Evolutionary conservation across 768 basidiomycete genomes (phyloP).

Genomic region (Suillus brevipes): DNA sequence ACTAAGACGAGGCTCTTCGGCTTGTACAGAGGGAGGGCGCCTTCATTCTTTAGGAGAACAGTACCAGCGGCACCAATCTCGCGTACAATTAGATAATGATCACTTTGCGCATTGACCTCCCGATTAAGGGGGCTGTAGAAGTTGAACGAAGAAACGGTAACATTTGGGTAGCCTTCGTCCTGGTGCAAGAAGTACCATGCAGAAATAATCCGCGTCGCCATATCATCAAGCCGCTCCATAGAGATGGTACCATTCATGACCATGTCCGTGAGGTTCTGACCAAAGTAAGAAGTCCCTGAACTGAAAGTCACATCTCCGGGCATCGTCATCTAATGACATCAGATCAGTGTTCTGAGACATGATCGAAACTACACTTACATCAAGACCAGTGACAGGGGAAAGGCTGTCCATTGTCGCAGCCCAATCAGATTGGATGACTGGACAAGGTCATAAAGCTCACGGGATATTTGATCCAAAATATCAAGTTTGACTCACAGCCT

Average conservation of each 20-base stretch:
- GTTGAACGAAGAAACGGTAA: conserved; percentile 30
- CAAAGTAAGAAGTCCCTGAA: conserved; percentile 53
- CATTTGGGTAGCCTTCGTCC: conserved; percentile 29
- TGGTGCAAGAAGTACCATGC: conserved; percentile 50
- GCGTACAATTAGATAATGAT: conserved; percentile 51
- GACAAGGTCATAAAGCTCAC: not conserved
- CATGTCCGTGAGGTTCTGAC: conserved; percentile 54
- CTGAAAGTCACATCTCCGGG: conserved; percentile 55
- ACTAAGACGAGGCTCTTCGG: conserved; percentile 60
- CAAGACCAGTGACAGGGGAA: conserved; percentile 60
- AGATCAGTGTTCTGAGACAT: not conserved
- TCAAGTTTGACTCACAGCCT: conserved; percentile 43
- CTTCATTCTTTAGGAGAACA: conserved; percentile 68
- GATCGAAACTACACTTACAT: conserved; percentile 40
- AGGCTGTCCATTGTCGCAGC: conserved; percentile 49
- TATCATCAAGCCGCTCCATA: conserved; percentile 60
- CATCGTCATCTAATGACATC: conserved; percentile 61
- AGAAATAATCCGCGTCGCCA: conserved; percentile 71
- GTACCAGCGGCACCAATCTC: conserved; percentile 68
- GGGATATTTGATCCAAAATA: not conserved
- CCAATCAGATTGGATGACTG: conserved; percentile 65
- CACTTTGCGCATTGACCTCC: conserved; percentile 56
- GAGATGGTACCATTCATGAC: conserved; percentile 64
- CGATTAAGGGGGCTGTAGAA: conserved; percentile 32
- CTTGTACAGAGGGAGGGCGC: conserved; percentile 58